Evolutionary conservation across 352 stramenopile species (phyloP), one percentile per base, ranked within the genome.

Genomic region (Thraustochytrium striatum): DNA sequence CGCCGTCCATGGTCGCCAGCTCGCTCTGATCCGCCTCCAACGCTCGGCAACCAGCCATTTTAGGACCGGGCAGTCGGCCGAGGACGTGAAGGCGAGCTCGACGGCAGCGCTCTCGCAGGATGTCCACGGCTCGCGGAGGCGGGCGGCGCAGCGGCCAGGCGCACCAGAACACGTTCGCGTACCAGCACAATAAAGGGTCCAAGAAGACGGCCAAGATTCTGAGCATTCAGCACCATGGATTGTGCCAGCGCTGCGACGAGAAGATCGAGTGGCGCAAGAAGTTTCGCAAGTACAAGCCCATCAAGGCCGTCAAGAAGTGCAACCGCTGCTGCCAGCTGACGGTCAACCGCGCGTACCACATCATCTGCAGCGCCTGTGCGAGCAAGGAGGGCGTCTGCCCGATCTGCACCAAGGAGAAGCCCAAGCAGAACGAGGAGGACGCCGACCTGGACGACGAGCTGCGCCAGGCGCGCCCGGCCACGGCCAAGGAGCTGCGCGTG

Each of bases 221-320:
- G 38, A 39, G 36, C 28, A 84, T 84, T 73, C 16, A 73, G 52
- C 30, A 65, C 28, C 41, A 73, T 61, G 73, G 75, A 5, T 52
- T 85, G 19, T 85, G 82, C 65, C 9, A 62, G 7, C 47, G 79
- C 5, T 85, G 82, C 39, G 30, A 78, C 13, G 92, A 96, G 59
- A 95, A 98, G 86, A 97, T 98, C 82, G 94, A 98, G 84, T 99
- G 95, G 95, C 87, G 93, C 78, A 99, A 99, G 88, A 96, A 98
- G 83, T 99, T 98, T 87, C 90, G 95, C 84, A 99, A 99, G 85
- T 99, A 98, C 88, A 98, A 97, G 82, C 94, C 95, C 57, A 84
- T 97, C 53, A 97, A 93, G 52, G 90, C 97, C 87, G 93, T 93
- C 19, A 89, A 85, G 25, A 96, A 90, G 47, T 99, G 95, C 84